Base-by-base conservation (phyloP, 768 basidiomycete species). In the Pholiota conissans region DNA sequence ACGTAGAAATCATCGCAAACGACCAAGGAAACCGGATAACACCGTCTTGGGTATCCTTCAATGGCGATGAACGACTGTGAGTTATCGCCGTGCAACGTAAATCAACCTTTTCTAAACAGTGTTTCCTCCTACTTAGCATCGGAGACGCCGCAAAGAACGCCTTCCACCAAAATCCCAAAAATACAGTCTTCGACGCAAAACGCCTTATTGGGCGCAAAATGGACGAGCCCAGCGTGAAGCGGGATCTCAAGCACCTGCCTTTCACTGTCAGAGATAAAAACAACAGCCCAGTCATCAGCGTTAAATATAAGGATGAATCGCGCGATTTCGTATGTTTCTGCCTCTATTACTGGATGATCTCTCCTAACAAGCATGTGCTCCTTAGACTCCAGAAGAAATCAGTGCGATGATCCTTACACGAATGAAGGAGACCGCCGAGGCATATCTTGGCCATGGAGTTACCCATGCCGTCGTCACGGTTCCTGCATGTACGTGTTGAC, bases 111-210 rank as follows among this genome's bases (percentile, higher is more conserved):
- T 45, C 28, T 56, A 18, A 27, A 56, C 47, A n/a, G 46, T 1
- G 4, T 65, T 40, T 6, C 20, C 20, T n/a, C n/a, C n/a, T n/a
- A n/a, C n/a, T n/a, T n/a, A 71, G 69, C 45, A 67, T 98, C 65
- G 96, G 96, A 64, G 96, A 98, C 70, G 83, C 87, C 53, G 95
- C 96, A 20, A 98, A 98, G 79, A 96, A 97, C 67, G 93, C 93
- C 20, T 93, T 86, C 76, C 87, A 92, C 71, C 79, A 89, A 30
- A 93, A 98, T 74, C 93, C 96, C n/a, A 67, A 82, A 65, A 98
- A 98, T 74, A 97, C 94, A 5, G 88, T 96, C 54, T 97, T 96
- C 66, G 94, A 96, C 74, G 93, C 93, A 48, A 98, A 96, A 69
- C 92, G 94, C 71, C 84, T 96, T 61, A 93, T 95, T 65, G 92